phyloP scores from a whole-genome alignment of 805 yeast species.

The Candida verbasci region DNA sequence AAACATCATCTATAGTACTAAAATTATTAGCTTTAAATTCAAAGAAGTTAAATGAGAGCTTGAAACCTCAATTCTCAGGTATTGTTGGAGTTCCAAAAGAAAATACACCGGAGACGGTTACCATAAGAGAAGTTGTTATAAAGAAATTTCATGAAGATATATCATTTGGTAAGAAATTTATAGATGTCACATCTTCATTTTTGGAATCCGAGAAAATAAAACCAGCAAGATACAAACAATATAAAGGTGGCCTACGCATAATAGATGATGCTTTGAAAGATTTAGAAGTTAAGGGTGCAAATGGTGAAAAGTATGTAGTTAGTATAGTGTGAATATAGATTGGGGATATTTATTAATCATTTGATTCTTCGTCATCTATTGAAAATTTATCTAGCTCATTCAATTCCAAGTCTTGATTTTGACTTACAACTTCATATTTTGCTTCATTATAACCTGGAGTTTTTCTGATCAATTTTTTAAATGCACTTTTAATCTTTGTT shows the following conservation, averaged over 20 bases:
- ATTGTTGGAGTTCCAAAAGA: conserved; percentile 32
- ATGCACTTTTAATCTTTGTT: conserved; percentile 3
- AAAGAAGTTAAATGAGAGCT: background rate
- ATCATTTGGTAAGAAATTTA: conserved; percentile 30
- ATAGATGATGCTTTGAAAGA: conserved; percentile 33
- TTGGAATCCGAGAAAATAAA: conserved; percentile 21
- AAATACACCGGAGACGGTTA: conserved; percentile 17
- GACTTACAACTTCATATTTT: conserved; percentile 4
- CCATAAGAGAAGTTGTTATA: conserved; percentile 28
- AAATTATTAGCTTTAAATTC: conserved; percentile 15
- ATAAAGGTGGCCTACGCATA: conserved; percentile 31
- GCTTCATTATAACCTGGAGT: conserved; percentile 8
- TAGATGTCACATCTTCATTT: conserved; percentile 26
- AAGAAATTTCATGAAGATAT: conserved; percentile 43
- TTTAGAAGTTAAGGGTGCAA: conserved; percentile 38
- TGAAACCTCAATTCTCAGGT: conserved; percentile 28
- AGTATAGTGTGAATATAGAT: conserved; percentile 5
- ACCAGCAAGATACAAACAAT: conserved; percentile 30
- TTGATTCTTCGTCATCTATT: conserved; percentile 18
- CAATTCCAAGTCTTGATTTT: conserved; percentile 9
- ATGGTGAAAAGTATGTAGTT: conserved; percentile 40
- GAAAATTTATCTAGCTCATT: conserved; percentile 11
- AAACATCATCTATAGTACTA: conserved; percentile 29
- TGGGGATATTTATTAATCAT: no score
- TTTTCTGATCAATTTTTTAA: background rate